Conservation (phyloP, 2,329 filamentous ascomycete species). For the Colletotrichum sp. region DNA sequence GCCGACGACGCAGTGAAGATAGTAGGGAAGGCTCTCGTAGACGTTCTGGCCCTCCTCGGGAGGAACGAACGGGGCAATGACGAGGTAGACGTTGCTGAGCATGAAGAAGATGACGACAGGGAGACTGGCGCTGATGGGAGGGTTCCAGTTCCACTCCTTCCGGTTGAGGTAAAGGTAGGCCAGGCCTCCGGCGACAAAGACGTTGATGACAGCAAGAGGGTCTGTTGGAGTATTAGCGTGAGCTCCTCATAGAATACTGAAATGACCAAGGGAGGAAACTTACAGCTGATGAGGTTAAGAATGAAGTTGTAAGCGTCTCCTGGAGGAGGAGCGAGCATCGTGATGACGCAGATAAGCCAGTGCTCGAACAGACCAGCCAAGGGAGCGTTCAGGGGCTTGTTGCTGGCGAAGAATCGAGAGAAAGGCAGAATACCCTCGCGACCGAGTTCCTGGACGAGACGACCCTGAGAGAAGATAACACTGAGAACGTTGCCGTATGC, state of each 20-base stretch:
- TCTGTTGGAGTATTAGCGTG: slow-evolving; percentile 49
- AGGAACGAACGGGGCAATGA: slow-evolving; percentile 63
- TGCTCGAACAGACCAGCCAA: slow-evolving; percentile 67
- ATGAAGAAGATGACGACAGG: slow-evolving; percentile 64
- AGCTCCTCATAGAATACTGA: background rate
- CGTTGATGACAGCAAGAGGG: slow-evolving; percentile 63
- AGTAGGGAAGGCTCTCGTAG: slow-evolving; percentile 60
- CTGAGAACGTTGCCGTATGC: slow-evolving; percentile 71
- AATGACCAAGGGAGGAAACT: background rate
- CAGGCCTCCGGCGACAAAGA: slow-evolving; percentile 58
- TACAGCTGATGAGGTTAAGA: slow-evolving; percentile 52
- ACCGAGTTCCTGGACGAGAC: slow-evolving; percentile 69
- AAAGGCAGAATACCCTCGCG: slow-evolving; percentile 71
- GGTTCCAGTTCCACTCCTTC: slow-evolving; percentile 53
- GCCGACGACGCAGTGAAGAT: slow-evolving; percentile 62
- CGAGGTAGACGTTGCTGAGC: slow-evolving; percentile 65
- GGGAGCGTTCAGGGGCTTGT: slow-evolving; percentile 67
- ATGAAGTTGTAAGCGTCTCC: slow-evolving; percentile 14
- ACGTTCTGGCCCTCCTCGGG: slow-evolving; percentile 56
- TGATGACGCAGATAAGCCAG: slow-evolving; percentile 67
- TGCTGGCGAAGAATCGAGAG: slow-evolving; percentile 67
- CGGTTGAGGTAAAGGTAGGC: slow-evolving; percentile 58
- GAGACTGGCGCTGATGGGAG: slow-evolving; percentile 58
- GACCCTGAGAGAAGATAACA: slow-evolving; percentile 72
- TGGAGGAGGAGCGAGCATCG: slow-evolving; percentile 70